phyloP scores from a whole-genome alignment of 345 rosid species.

The Rubroshorea leprosula region DNA sequence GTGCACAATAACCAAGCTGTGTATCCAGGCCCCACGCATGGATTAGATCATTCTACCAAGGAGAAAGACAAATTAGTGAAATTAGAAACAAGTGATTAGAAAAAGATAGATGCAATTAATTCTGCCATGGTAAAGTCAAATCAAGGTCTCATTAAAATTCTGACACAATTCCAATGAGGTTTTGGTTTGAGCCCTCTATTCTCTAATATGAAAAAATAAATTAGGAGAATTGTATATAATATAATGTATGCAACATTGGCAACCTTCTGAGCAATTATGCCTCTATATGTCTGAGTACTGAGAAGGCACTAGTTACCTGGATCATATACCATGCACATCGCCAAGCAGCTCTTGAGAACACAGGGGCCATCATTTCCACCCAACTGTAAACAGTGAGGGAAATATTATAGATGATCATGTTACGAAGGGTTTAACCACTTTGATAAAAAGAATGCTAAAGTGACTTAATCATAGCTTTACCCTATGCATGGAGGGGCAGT shows the following conservation, averaged over 20 bases:
- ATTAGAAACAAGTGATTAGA: too few species aligned
- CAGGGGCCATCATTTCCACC: conserved; percentile 99
- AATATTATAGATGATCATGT: not conserved
- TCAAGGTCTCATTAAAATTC: too few species aligned
- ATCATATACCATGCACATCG: conserved; percentile 88
- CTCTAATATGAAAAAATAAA: too few species aligned
- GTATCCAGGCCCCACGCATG: conserved; percentile 92
- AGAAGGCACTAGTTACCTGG: conserved; percentile 45
- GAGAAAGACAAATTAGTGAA: too few species aligned
- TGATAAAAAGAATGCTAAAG: too few species aligned
- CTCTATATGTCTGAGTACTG: not conserved
- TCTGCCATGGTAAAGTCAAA: too few species aligned
- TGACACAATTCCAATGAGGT: too few species aligned
- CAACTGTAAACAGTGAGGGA: conserved; percentile 47
- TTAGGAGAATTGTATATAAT: too few species aligned
- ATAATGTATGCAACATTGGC: too few species aligned
- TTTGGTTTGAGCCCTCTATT: too few species aligned
- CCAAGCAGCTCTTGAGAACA: conserved; percentile 90
- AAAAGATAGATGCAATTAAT: not conserved
- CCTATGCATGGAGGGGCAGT: conserved; percentile 88
- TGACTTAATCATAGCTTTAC: conserved; percentile 26
- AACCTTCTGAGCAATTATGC: too few species aligned
- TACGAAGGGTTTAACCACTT: too few species aligned
- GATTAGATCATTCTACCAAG: conserved; percentile 73
- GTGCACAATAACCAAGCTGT: conserved; percentile 89